phyloP scores from a whole-genome alignment of 2,329 filamentous ascomycete genomes.

The Aspergillus calidoustus region DNA sequence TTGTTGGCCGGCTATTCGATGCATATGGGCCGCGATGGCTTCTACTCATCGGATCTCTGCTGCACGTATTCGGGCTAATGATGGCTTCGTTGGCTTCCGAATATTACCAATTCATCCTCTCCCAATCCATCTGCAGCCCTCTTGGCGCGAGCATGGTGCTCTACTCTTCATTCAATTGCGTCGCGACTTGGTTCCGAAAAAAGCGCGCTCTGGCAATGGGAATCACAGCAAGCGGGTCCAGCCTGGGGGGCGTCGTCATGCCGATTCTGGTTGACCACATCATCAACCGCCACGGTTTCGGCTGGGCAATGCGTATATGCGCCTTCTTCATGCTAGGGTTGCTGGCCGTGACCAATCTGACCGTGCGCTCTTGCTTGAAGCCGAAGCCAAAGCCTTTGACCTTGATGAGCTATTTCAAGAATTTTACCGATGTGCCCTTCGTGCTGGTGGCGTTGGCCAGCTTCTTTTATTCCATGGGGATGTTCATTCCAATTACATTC shows the following conservation, averaged over 20 bases:
- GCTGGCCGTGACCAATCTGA: conserved; percentile 56
- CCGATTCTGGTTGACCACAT: conserved; percentile 62
- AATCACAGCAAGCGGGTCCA: conserved; percentile 57
- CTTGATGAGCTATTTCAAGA: neutral
- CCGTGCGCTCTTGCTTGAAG: conserved; percentile 51
- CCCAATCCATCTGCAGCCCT: conserved; percentile 56
- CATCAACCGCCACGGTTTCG: conserved; percentile 55
- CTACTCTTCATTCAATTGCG: conserved; percentile 25
- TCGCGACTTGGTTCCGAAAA: conserved; percentile 56
- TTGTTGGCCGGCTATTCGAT: conserved; percentile 66
- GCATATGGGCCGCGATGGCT: conserved; percentile 63
- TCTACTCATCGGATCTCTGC: conserved; percentile 52
- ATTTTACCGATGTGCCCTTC: neutral
- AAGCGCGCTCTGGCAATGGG: conserved; percentile 57
- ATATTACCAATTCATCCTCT: conserved; percentile 59
- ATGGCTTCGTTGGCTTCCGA: conserved; percentile 56
- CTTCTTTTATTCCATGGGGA: neutral
- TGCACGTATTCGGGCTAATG: conserved; percentile 61
- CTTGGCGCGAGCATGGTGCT: conserved; percentile 43
- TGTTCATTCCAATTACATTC: conserved; percentile 6
- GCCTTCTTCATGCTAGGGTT: conserved; percentile 65
- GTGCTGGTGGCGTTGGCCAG: neutral
- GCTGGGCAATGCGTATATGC: conserved; percentile 59
- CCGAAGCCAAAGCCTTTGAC: conserved; percentile 22
- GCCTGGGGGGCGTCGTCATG: conserved; percentile 60